These are phyloP conservation scores for Tirmania nivea DNA, from an alignment of 495 filamentous ascomycete genomes.

Conservation along the genomic window DNA sequence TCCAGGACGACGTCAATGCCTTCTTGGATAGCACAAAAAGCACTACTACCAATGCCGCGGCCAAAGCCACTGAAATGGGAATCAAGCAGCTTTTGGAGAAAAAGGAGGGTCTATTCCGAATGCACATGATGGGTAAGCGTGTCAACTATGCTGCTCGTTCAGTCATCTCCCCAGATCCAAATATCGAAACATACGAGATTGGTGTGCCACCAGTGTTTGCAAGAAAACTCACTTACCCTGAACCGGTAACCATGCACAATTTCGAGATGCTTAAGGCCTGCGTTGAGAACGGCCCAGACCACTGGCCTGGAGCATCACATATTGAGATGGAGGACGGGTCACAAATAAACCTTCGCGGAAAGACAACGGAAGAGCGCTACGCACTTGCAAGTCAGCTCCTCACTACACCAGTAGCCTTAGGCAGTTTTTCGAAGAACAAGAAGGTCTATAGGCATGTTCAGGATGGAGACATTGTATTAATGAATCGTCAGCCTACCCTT, in stretches of 20 bases:
- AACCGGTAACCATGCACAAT: conserved; percentile 92
- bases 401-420: conserved; percentile 56
- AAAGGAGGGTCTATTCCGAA: conserved; percentile 94
- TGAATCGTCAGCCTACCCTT: conserved; percentile 98
- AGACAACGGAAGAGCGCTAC: conserved; percentile 62
- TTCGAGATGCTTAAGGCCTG: conserved; percentile 85
- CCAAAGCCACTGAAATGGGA: conserved; percentile 49
- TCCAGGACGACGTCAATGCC: conserved; percentile 80
- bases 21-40: conserved; percentile 74
- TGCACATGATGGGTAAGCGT: conserved; percentile 99
- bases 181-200: conserved; percentile 96
- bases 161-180: conserved; percentile 96
- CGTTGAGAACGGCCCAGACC: conserved; percentile 84
- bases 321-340: conserved; percentile 93
- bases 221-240: conserved; percentile 85
- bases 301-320: conserved; percentile 81
- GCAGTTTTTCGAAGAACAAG: conserved; percentile 66
- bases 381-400: conserved; percentile 80
- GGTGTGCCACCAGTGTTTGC: conserved; percentile 74
- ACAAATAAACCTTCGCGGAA: conserved; percentile 65
- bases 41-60: conserved; percentile 51
- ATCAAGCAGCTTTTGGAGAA: conserved; percentile 98
- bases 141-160: conserved; percentile 95
- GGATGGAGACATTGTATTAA: conserved; percentile 88
- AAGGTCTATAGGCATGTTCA: conserved; percentile 92